Evolutionary conservation across 805 yeast genomes (phyloP).

Genomic region (Candida germanica): DNA sequence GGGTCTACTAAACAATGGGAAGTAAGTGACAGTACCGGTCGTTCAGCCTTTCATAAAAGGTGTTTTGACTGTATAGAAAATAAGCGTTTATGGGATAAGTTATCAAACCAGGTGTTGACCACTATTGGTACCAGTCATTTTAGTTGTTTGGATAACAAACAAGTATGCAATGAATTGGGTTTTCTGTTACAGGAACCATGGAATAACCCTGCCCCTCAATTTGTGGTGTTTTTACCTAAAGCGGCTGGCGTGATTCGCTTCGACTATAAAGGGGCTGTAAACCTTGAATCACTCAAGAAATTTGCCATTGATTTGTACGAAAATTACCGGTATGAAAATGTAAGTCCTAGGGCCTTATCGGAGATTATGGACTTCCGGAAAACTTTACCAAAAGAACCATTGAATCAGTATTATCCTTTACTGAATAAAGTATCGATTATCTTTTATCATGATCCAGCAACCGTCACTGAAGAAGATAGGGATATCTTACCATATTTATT

Average conservation of each 20-base stretch:
- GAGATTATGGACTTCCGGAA: conserved; percentile 29
- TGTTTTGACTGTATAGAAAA: conserved; percentile 52
- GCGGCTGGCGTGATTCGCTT: conserved; percentile 45
- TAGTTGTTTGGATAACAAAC: conserved; percentile 52
- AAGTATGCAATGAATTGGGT: conserved; percentile 53
- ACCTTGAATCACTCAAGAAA: conserved; percentile 27
- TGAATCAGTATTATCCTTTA: conserved; percentile 35
- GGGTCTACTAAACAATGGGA: conserved; percentile 41
- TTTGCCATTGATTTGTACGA: conserved; percentile 49
- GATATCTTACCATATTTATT: conserved; percentile 57
- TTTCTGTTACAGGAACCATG: conserved; percentile 25
- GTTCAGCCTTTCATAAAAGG: conserved; percentile 29
- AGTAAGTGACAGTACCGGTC: conserved; percentile 26
- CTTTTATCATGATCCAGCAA: conserved; percentile 49
- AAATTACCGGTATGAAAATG: conserved; percentile 40
- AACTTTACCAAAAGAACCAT: conserved; percentile 28
- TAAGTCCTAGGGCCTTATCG: conserved; percentile 26
- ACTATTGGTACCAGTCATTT: conserved; percentile 50
- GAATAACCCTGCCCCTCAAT: conserved; percentile 31
- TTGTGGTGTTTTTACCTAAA: conserved; percentile 54
- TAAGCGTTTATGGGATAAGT: conserved; percentile 55
- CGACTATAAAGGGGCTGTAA: conserved; percentile 39
- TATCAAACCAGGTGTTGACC: conserved; percentile 46
- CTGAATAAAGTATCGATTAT: conserved; percentile 48
- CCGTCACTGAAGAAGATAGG: conserved; percentile 58